Conservation (phyloP, 345 rosid species). For the Acer yangbiense region DNA sequence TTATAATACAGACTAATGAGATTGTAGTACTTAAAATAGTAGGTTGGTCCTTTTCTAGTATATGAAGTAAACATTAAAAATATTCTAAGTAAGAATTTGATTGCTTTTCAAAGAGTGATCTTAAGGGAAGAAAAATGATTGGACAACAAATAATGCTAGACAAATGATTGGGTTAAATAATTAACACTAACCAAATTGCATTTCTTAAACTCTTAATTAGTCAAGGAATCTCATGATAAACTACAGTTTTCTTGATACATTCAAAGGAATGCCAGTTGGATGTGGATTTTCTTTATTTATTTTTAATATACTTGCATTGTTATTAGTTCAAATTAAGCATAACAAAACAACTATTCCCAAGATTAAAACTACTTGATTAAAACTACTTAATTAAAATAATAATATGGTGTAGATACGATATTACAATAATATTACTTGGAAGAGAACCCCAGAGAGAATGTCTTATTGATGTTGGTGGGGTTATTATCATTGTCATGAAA, state of each 20-base stretch:
- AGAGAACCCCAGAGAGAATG: constrained; percentile 36
- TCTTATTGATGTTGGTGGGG: constrained; percentile 32
- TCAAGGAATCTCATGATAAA: constrained; percentile 30
- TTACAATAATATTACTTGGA: constrained; percentile 24
- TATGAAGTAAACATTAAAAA: not conserved
- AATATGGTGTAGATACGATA: not conserved
- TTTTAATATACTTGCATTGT: not conserved
- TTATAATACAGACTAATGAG: not conserved
- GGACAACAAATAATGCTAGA: constrained; percentile 8
- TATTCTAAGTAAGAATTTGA: not conserved
- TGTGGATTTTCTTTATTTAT: constrained; percentile 23
- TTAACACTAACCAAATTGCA: constrained; percentile 24
- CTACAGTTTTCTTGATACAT: constrained; percentile 21
- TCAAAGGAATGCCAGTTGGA: constrained; percentile 41
- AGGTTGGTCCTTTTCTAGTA: not conserved
- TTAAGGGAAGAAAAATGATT: not conserved
- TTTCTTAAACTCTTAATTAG: constrained; percentile 4
- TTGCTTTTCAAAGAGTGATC: constrained; percentile 11
- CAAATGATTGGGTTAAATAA: constrained; percentile 19
- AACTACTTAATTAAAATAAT: constrained; percentile 16
- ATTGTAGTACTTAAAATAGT: not conserved
- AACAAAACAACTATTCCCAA: not conserved
- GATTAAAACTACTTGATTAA: no score
- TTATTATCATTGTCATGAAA: not conserved
- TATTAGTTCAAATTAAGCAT: not conserved